Conservation (phyloP, 2,329 filamentous ascomycete genomes). For the Colletotrichum phormii region DNA sequence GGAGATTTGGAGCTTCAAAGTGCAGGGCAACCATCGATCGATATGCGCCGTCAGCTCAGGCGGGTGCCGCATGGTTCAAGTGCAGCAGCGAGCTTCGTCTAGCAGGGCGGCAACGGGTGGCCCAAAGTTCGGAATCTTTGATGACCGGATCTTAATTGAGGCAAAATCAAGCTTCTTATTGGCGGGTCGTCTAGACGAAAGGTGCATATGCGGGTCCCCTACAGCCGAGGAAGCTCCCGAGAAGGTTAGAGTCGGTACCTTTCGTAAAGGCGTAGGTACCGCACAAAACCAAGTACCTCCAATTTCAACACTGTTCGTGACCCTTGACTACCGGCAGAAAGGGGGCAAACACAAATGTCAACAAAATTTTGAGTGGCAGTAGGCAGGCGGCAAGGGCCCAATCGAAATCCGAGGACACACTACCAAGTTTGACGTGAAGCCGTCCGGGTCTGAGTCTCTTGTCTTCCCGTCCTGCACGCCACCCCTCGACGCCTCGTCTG, state of each 20-base stretch:
- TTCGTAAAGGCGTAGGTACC: background rate
- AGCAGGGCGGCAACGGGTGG: background rate
- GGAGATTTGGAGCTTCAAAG: background rate
- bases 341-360: slow-evolving; percentile 35
- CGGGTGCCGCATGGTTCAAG: background rate
- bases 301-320: slow-evolving; percentile 28
- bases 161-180: slow-evolving; percentile 33
- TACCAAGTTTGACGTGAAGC: slow-evolving; percentile 26
- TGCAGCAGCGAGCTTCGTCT: slow-evolving; percentile 3
- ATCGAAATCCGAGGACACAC: slow-evolving; percentile 25
- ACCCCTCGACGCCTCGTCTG: slow-evolving; percentile 22
- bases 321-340: slow-evolving; percentile 37
- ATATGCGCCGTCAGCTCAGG: background rate
- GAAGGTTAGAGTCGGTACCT: slow-evolving; percentile 10
- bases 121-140: background rate
- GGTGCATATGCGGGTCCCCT: slow-evolving; percentile 30
- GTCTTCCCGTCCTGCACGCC: slow-evolving; percentile 24
- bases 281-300: background rate
- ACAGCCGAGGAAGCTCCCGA: slow-evolving; percentile 24
- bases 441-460: slow-evolving; percentile 5
- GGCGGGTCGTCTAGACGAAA: slow-evolving; percentile 28
- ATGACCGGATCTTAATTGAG: slow-evolving; percentile 25
- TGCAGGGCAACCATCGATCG: background rate
- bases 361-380: slow-evolving; percentile 31
- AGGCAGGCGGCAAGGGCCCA: slow-evolving; percentile 7